phyloP scores from a whole-genome alignment of 345 rosid genomes.

The Carallia pectinifolia region DNA sequence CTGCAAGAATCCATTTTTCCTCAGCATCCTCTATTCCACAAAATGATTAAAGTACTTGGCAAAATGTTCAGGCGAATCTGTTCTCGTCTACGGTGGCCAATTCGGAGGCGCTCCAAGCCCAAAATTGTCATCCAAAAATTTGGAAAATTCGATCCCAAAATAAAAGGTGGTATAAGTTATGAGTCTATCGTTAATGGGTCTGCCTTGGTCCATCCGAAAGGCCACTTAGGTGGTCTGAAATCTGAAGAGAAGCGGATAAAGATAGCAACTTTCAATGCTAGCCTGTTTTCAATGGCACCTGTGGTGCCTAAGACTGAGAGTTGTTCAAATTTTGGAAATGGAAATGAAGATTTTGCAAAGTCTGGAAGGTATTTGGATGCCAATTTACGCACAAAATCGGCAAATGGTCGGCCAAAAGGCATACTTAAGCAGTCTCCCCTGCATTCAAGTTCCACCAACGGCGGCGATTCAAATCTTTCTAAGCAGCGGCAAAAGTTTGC shows the following conservation, averaged over 20 bases:
- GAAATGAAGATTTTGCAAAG: constrained; percentile 18
- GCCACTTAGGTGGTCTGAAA: constrained; percentile 22
- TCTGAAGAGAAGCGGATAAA: constrained; percentile 46
- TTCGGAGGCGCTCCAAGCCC: constrained; percentile 47
- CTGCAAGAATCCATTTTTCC: constrained; percentile 2
- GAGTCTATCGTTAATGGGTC: constrained; percentile 21
- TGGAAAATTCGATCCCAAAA: constrained; percentile 33
- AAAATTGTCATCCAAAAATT: constrained; percentile 44
- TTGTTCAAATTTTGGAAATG: constrained; percentile 30
- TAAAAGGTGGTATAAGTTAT: constrained; percentile 11
- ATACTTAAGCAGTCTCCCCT: constrained; percentile 77
- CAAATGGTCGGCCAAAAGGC: constrained; percentile 66
- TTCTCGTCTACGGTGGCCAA: constrained; percentile 64
- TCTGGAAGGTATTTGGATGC: constrained; percentile 9
- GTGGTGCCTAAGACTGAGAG: constrained; percentile 53
- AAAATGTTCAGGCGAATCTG: constrained; percentile 49
- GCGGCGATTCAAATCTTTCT: constrained; percentile 28
- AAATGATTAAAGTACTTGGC: constrained; percentile 58
- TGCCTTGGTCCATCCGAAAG: constrained; percentile 48
- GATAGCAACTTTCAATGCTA: constrained; percentile 86
- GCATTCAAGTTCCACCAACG: constrained; percentile 37
- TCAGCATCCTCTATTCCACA: constrained; percentile 12
- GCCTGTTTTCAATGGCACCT: constrained; percentile 92
- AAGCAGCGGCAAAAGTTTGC: constrained; percentile 58
- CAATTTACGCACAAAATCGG: constrained; percentile 45